Percentiles rank a stretch among this genome's conserved stretches.
Conservation (phyloP, 2,329 filamentous ascomycete genomes). For the Sporothrix inflata region DNA sequence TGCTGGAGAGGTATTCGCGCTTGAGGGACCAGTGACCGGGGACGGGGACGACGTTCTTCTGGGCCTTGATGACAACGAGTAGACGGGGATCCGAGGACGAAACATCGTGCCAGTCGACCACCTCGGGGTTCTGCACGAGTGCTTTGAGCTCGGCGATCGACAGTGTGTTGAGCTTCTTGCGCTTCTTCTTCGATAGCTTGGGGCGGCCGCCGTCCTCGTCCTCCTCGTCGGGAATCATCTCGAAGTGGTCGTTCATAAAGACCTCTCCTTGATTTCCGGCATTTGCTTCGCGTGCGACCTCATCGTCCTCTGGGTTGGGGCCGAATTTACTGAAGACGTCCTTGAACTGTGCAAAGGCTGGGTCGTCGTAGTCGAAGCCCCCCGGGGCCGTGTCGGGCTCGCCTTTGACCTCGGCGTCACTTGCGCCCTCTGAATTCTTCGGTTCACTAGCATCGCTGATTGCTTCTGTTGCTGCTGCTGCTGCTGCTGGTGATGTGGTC, state of each 20-base stretch:
- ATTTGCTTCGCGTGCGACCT: constrained; percentile 65
- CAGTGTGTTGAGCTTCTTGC: constrained; percentile 87
- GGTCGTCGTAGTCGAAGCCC: constrained; percentile 64
- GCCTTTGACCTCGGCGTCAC: constrained; percentile 36
- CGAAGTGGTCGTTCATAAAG: constrained; percentile 80
- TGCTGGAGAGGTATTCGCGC: constrained; percentile 94
- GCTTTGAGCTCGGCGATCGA: constrained; percentile 94
- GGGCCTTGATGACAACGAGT: constrained; percentile 91
- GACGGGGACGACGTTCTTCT: constrained; percentile 93
- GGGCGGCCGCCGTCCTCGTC: constrained; percentile 49
- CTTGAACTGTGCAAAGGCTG: constrained; percentile 81
- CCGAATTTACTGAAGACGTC: constrained; percentile 81
- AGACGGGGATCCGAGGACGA: constrained; percentile 87
- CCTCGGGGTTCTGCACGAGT: constrained; percentile 84
- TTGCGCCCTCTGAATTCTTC: constrained; percentile 35
- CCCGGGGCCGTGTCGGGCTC: constrained; percentile 48
- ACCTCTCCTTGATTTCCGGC: constrained; percentile 80
- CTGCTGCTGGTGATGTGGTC: not conserved
- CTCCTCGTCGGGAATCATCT: constrained; percentile 84
- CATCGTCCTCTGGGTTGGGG: constrained; percentile 64
- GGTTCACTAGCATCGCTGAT: not conserved
- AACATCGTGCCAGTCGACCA: constrained; percentile 97
- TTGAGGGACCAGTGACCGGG: constrained; percentile 95
- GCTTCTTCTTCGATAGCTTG: constrained; percentile 91
- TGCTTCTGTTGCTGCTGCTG: constrained; percentile 19